These are phyloP conservation scores for Mycosarcoma mackinlayi DNA, from an alignment of 1,284 basidiomycete genomes.

Conservation along the genomic window DNA sequence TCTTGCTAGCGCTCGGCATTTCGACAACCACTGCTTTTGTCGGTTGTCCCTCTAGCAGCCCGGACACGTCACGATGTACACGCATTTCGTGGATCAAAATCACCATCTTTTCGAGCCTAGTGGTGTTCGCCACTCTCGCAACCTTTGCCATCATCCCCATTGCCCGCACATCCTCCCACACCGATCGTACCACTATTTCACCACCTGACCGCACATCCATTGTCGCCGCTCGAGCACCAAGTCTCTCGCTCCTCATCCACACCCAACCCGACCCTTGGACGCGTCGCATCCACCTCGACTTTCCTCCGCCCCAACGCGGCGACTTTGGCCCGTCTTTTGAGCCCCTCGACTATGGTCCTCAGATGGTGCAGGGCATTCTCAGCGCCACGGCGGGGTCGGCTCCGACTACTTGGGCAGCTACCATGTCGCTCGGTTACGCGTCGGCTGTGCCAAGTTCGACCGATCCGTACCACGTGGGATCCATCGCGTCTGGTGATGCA, in stretches of 20 bases:
- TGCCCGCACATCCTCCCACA: not conserved
- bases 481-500: constrained; percentile 11
- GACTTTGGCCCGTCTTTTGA: constrained; percentile 1
- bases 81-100: not conserved
- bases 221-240: constrained; percentile 11
- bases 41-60: not conserved
- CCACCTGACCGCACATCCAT: constrained; percentile 5
- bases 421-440: constrained; percentile 13
- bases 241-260: constrained; percentile 29
- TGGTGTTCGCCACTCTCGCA: constrained; percentile 3
- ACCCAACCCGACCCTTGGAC: constrained; percentile 29
- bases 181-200: not conserved
- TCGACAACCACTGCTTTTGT: not conserved
- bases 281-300: constrained; percentile 15
- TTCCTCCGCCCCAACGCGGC: not conserved
- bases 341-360: constrained; percentile 7
- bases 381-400: constrained; percentile 2
- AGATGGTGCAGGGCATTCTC: constrained; percentile 5
- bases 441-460: constrained; percentile 29
- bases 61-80: not conserved
- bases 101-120: constrained; percentile 3
- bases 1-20: not conserved
- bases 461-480: constrained; percentile 26
- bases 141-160: not conserved
- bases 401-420: constrained; percentile 6